Percentiles rank a stretch among this genome's conserved stretches.
These are phyloP conservation scores for Panus rudis DNA, from an alignment of 768 basidiomycete genomes.

Conservation along the genomic window DNA sequence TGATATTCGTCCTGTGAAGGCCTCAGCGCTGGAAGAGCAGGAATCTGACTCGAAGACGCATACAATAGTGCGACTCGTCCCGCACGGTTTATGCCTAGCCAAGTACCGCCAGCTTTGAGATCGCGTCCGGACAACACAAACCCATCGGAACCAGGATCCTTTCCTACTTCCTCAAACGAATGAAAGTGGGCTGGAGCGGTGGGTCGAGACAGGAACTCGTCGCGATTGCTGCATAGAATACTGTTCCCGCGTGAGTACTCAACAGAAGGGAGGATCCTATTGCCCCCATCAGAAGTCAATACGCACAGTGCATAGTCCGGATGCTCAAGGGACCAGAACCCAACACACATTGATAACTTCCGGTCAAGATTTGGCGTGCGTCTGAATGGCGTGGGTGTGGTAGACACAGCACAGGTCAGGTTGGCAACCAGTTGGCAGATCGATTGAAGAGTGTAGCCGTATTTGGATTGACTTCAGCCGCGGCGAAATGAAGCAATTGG, in stretches of 20 bases:
- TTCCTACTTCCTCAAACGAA: conserved; percentile 40
- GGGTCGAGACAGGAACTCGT: conserved; percentile 64
- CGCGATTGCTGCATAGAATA: conserved; percentile 70
- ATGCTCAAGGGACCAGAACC: conserved; percentile 69
- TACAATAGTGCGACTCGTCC: conserved; percentile 72
- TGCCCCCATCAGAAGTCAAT: background rate
- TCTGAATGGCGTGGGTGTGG: background rate
- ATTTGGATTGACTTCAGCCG: no score
- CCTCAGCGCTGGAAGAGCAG: conserved; percentile 5
- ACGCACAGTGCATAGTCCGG: conserved; percentile 75
- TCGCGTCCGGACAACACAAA: conserved; percentile 71
- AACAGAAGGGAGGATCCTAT: background rate
- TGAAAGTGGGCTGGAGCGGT: conserved; percentile 64
- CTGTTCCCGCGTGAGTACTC: conserved; percentile 30
- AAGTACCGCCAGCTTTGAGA: conserved; percentile 67
- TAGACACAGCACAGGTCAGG: background rate
- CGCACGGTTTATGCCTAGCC: conserved; percentile 64
- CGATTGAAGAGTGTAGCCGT: no score
- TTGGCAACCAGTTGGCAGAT: background rate
- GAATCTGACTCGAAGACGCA: conserved; percentile 28
- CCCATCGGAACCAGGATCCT: conserved; percentile 15
- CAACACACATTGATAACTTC: conserved; percentile 60
- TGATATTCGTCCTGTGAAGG: conserved; percentile 69
- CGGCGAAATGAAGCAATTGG: no score
- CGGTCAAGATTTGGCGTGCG: background rate